A percentile compares a stretch with the other conserved stretches of the same genome.
Evolutionary conservation across 1,284 basidiomycete genomes (phyloP).

Genomic region (Calocybe gambosa): DNA sequence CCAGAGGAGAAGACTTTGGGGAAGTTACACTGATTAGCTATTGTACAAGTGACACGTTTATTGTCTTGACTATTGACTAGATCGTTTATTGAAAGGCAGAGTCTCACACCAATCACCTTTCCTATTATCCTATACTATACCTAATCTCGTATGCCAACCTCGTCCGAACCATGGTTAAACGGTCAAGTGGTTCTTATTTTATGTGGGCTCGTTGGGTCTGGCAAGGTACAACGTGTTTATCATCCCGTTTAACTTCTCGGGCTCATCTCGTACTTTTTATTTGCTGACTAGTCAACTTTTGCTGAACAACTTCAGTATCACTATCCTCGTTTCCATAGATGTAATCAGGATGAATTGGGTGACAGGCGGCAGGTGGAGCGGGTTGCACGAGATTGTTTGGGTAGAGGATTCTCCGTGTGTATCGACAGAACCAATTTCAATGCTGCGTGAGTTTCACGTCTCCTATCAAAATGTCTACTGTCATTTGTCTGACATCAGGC

Average conservation of each 20-base stretch:
- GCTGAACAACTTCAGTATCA: slow-evolving; percentile 54
- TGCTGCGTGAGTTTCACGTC: slow-evolving; percentile 39
- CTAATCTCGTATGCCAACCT: slow-evolving; percentile 8
- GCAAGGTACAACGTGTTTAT: slow-evolving; percentile 44
- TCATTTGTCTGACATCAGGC: slow-evolving; percentile 8
- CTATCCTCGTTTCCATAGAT: slow-evolving; percentile 54
- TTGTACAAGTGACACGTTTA: neutral
- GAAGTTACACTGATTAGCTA: too few species aligned
- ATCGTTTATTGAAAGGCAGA: too few species aligned
- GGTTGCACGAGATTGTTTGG: slow-evolving; percentile 43
- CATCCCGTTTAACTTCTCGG: neutral
- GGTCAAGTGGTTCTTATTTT: slow-evolving; percentile 55
- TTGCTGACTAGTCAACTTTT: slow-evolving; percentile 53
- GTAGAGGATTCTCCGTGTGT: slow-evolving; percentile 56
- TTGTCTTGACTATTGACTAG: neutral
- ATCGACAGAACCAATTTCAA: slow-evolving; percentile 72
- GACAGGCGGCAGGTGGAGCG: slow-evolving; percentile 52
- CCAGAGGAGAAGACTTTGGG: neutral
- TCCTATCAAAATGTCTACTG: slow-evolving; percentile 1
- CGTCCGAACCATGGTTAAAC: slow-evolving; percentile 17
- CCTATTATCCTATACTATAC: neutral
- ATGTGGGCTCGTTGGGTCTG: slow-evolving; percentile 63
- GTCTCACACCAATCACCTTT: neutral
- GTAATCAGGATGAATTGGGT: slow-evolving; percentile 65
- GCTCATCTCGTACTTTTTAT: neutral